Evolutionary conservation across 495 filamentous ascomycete species (phyloP).

Genomic region (Neurospora sp.): DNA sequence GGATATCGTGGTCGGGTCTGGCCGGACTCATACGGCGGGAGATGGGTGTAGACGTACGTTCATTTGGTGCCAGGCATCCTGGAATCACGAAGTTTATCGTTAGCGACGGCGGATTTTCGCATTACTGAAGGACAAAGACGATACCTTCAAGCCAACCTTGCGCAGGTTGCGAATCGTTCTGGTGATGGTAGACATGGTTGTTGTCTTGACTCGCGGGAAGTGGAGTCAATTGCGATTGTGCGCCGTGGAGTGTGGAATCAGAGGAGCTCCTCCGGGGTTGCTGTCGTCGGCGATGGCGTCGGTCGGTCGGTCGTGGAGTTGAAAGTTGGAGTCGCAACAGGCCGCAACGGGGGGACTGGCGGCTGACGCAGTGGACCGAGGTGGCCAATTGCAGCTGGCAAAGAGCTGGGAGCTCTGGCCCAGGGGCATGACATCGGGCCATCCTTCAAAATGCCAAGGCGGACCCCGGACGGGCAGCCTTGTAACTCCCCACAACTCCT

Average conservation of each 20-base stretch:
- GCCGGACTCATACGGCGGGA: background rate
- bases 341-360: background rate
- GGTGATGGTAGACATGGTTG: constrained; percentile 83
- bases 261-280: constrained; percentile 1
- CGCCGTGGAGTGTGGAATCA: constrained; percentile 14
- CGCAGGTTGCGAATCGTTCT: constrained; percentile 80
- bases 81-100: constrained; percentile 8
- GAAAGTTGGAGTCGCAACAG: background rate
- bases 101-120: constrained; percentile 9
- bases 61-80: constrained; percentile 90
- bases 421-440: background rate
- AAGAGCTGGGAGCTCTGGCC: background rate
- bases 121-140: constrained; percentile 4
- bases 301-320: background rate
- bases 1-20: background rate
- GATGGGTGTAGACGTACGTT: constrained; percentile 50
- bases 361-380: background rate
- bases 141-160: constrained; percentile 77
- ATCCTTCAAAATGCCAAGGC: background rate
- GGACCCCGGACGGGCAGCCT: background rate
- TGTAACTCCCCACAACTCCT: background rate
- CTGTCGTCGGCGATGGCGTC: constrained; percentile 1
- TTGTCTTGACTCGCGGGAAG: background rate
- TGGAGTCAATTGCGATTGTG: constrained; percentile 7
- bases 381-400: background rate